Evolutionary conservation across 805 yeast species (phyloP), one percentile per base, ranked within the genome.

Genomic region (Ogataea nonfermentans): DNA sequence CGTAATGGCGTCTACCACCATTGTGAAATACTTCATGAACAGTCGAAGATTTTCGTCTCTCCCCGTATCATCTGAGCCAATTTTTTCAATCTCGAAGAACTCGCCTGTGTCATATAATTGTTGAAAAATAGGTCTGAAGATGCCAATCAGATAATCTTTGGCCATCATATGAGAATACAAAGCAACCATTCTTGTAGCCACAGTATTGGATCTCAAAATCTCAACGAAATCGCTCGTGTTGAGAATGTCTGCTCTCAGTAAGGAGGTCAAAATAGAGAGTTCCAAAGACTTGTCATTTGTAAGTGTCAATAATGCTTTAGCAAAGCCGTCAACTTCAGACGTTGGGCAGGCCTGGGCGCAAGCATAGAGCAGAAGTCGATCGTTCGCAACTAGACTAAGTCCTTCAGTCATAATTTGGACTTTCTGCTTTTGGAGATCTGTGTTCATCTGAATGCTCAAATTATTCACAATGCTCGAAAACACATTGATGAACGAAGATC

Each of bases 181-280:
- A 0, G 90, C 81, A 36, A 87, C 67, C 36, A 87, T 70, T 51
- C 89, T 74, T 0, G 95, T 87, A 23, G 93, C 84, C 25, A 87
- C 83, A 37, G 90, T 81, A 57, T 88, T 88, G 38, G 93, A 73
- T 52, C 96, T 72, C 51, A 88, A 69, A 22, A 88, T 77, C 54
- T 85, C 93, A 22, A 84, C 76, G 13, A 84, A 74, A 43, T 82
- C 74, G 1, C 74, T 62, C 0, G 85, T 78, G 20, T 64, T 68
- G 35, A 66, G 56, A 15, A 88, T 81, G 56, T 87, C 95, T 42
- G 76, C 77, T 19, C 65, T 66, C 13, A 87, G 66, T 32, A 84
- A 62, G 8, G 73, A 68, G 2, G 73, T 59, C 28, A 86, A 78
- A 16, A 84, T 59, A 9, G 68, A 61, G 46, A 38, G 64, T 48